Conservation (phyloP, 306 rosid species). For the Gleditsia sinensis region DNA sequence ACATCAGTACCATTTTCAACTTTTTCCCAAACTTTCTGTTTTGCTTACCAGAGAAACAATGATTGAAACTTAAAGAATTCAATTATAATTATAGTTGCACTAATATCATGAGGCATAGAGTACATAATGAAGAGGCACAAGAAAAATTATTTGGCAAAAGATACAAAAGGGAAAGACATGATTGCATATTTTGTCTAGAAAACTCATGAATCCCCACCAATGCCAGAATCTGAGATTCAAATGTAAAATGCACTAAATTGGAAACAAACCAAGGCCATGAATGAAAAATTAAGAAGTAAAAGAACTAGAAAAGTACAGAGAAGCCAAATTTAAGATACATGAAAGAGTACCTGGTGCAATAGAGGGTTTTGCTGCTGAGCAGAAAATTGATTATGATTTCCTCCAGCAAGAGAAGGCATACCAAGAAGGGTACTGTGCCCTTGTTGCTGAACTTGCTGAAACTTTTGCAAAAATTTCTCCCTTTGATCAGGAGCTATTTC, state of each 20-base stretch:
- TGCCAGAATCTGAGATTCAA: neutral
- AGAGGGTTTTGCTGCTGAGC: constrained; percentile 84
- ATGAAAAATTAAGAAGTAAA: neutral
- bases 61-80: neutral
- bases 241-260: neutral
- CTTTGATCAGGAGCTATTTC: constrained; percentile 96
- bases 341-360: constrained; percentile 70
- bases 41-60: constrained; percentile 11
- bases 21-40: neutral
- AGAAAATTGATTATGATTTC: constrained; percentile 84
- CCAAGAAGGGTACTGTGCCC: constrained; percentile 77
- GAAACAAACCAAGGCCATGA: neutral
- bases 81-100: neutral
- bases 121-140: constrained; percentile 1
- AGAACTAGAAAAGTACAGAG: constrained; percentile 22
- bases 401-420: constrained; percentile 80
- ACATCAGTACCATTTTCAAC: neutral
- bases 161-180: neutral
- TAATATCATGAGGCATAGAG: constrained; percentile 10
- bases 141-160: neutral
- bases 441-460: constrained; percentile 96
- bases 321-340: constrained; percentile 26
- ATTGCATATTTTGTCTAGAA: constrained; percentile 3
- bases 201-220: constrained; percentile 23
- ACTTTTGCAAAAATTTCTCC: constrained; percentile 93